Base-by-base conservation (phyloP, 768 basidiomycete species). In the Phanerochaete sordida region DNA sequence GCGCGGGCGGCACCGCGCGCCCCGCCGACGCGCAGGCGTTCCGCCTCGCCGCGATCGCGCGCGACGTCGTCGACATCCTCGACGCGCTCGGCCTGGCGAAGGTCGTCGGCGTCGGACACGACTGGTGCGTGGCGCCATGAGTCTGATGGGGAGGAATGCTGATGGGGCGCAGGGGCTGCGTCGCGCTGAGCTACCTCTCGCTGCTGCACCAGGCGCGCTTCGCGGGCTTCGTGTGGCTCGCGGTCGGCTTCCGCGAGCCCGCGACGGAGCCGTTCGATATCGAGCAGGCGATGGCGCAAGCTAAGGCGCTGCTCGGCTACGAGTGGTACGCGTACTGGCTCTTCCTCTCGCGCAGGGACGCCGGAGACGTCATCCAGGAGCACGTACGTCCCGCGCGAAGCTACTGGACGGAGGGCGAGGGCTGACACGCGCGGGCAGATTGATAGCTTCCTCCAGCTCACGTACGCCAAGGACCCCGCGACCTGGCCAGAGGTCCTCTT, bases 391-490 rank as follows among this genome's bases (percentile, higher is more conserved):
- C n/a, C n/a, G 58, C 92, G 95, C 21, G 74, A 66, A 11, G 97
- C n/a, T n/a, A n/a, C n/a, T 98, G 74, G 79, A 96, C 64, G 83
- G 33, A 7, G 83, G 96, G 96, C 62, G 93, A 95, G 37, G 85
- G 95, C 57, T 93, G 91, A 57, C 81, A 95, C 44, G 79, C 95
- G 37, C 78, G 97, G 57, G 95, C 93, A 98, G 76, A 95, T 95
- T 21, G 97, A 96, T 64, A 89, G 97, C 84, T 83, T 93, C n/a
- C 75, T 98, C 11, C 39, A 43, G 19, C 27, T 79, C 27, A 0
- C 69, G 35, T 77, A 74, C 61, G 60, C 78, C 2, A 54, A 69
- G 13, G 70, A 79, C 46, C 70, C 75, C 0, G 65, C 65, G 27
- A 30, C 63, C 26, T 78, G 75, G 75, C 71, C 71, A 66, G 73